phyloP scores from a whole-genome alignment of 495 filamentous ascomycete species.

The Penicillium dipodomyicola region DNA sequence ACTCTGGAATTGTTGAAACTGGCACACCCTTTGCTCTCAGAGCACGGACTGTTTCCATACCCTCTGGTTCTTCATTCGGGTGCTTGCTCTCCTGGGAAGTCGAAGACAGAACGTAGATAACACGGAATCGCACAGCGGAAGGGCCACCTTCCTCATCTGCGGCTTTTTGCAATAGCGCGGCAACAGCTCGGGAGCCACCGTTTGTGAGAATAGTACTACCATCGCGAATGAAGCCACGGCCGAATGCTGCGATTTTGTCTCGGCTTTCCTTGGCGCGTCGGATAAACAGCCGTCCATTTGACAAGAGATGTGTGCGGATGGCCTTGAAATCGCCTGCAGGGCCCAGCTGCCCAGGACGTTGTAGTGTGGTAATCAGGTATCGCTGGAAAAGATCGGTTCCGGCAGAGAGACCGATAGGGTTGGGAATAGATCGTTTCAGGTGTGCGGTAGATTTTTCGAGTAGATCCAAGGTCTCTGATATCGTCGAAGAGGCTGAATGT shows the following conservation, averaged over 20 bases:
- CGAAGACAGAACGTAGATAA: constrained; percentile 70
- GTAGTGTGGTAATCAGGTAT: constrained; percentile 75
- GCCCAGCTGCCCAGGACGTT: constrained; percentile 51
- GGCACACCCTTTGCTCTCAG: constrained; percentile 71
- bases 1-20: constrained; percentile 78
- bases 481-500: constrained; percentile 71
- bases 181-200: constrained; percentile 80
- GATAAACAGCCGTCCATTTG: constrained; percentile 82
- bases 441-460: constrained; percentile 70
- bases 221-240: constrained; percentile 72
- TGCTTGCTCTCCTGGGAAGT: constrained; percentile 32
- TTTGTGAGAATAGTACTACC: constrained; percentile 80
- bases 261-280: constrained; percentile 81
- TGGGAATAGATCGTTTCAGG: constrained; percentile 72
- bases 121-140: constrained; percentile 65
- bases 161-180: constrained; percentile 69
- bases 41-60: constrained; percentile 60
- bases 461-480: constrained; percentile 88
- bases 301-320: constrained; percentile 75
- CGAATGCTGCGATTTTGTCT: constrained; percentile 75
- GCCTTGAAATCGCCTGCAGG: constrained; percentile 71
- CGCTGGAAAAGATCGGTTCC: constrained; percentile 95
- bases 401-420: constrained; percentile 84
- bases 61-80: constrained; percentile 50
- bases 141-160: constrained; percentile 60